Evolutionary conservation across 352 stramenopile species (phyloP), one percentile per base, ranked within the genome.

Genomic region (Globisporangium heterothallicum): DNA sequence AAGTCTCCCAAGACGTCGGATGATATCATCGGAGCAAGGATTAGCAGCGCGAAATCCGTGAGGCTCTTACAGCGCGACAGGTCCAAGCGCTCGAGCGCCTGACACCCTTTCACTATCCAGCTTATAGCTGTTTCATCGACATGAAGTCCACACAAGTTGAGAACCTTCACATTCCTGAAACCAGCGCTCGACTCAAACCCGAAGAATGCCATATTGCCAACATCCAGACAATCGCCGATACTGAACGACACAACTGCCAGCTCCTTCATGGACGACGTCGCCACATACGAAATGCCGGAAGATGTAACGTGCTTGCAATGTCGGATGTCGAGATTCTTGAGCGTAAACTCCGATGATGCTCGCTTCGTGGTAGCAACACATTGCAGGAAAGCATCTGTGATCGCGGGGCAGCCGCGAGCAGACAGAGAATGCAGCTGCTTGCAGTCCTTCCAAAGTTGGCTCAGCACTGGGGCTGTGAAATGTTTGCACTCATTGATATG

Each of bases 191-290:
- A 71, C 24, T 86, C 79, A 58, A 91, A 87, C 1, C 67, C 68
- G 44, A 91, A 87, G 46, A 91, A 91, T 12, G 77, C 77, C 74
- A 86, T 88, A 35, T 80, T 77, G 45, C 76, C 61, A 1, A 91
- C 66, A 2, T 75, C 64, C 0, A 83, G 56, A 46, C 79, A 91
- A 27, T 91, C 64, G 2, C 70, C 67, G 16, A 86, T 25, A 2
- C 61, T 56, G 21, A 91, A 50, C 22, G 57, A 60, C 12, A 55
- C 43, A 10, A 84, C 13, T 2, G 24, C 35, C 26, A 79, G 65
- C 0, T 67, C 51, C 42, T 64, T 71, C n/a, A 67, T 41, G 9
- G 54, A 29, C 0, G 73, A 70, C 2, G 52, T 70, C 21, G 79
- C 73, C 4, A 91, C 27, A n/a, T 78, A 66, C 1, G 74, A 71